Evolutionary conservation across 1,139 yeast species (phyloP).

Genomic region (Pneumocystis sp.): DNA sequence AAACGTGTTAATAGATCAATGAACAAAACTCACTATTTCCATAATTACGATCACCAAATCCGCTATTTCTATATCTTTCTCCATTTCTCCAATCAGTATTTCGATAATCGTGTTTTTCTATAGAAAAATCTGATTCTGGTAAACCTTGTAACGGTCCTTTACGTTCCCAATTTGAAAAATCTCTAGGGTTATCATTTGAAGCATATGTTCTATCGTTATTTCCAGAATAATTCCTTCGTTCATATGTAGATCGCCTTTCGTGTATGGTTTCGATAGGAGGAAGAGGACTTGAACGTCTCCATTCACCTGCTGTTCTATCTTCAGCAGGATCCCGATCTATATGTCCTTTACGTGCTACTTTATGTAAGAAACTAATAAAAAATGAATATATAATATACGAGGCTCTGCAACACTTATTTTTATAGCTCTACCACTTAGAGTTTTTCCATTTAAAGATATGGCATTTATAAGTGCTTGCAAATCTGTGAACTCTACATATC

Average conservation of each 20-base stretch:
- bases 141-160: conserved; percentile 21
- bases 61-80: not conserved
- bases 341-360: conserved; percentile 25
- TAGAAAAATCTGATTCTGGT: not conserved
- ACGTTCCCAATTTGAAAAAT: conserved; percentile 24
- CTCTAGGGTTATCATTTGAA: conserved; percentile 19
- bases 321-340: conserved; percentile 19
- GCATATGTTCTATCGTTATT: conserved; percentile 8
- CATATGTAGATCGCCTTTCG: conserved; percentile 11
- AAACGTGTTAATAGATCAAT: not conserved
- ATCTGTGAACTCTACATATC: conserved; percentile 64
- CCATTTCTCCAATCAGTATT: conserved; percentile 12
- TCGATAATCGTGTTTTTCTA: conserved; percentile 8
- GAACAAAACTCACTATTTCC: not conserved
- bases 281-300: conserved; percentile 27
- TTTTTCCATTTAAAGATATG: conserved; percentile 46
- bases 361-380: conserved; percentile 22
- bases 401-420: conserved; percentile 88
- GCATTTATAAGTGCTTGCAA: conserved; percentile 58
- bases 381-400: conserved; percentile 24
- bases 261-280: conserved; percentile 17
- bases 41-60: not conserved
- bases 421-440: conserved; percentile 60
- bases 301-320: conserved; percentile 17
- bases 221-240: conserved; percentile 11